These are phyloP conservation scores for Alternaria gansuensis DNA, from an alignment of 2,329 filamentous ascomycete species.

Conservation along the genomic window DNA sequence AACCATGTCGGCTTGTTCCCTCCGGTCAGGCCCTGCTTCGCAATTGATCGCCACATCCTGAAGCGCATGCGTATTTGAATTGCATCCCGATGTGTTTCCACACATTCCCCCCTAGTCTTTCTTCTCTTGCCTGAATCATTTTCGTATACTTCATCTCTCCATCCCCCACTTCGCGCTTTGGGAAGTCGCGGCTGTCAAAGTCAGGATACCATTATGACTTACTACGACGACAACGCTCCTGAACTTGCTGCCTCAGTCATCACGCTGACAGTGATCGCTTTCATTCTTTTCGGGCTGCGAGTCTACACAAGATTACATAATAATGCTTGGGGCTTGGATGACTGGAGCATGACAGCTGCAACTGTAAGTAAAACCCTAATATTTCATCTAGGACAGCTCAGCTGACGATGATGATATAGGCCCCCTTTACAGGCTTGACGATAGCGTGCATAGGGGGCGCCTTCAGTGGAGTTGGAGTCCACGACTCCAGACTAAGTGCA, in stretches of 20 bases:
- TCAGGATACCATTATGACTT: conserved; percentile 12
- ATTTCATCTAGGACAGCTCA: neutral
- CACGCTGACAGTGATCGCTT: conserved; percentile 12
- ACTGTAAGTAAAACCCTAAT: conserved; percentile 1
- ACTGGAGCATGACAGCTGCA: conserved; percentile 20
- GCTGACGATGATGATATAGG: neutral
- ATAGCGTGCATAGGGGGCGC: conserved; percentile 19
- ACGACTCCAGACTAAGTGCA: conserved; percentile 6
- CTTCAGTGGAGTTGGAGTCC: conserved; percentile 17
- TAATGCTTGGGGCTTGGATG: conserved; percentile 19
- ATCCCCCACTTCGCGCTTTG: neutral
- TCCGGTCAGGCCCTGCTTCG: conserved; percentile 1
- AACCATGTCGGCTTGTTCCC: conserved; percentile 2
- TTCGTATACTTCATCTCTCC: neutral
- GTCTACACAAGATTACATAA: conserved; percentile 21
- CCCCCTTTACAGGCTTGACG: conserved; percentile 18
- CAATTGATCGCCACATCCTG: conserved; percentile 1
- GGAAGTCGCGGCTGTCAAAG: conserved; percentile 1
- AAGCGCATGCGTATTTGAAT: conserved; percentile 1
- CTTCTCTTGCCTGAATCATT: neutral
- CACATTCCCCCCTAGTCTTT: neutral
- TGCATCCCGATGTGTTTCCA: neutral
- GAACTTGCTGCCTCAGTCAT: conserved; percentile 17
- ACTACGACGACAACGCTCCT: conserved; percentile 17
- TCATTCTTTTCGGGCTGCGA: conserved; percentile 14